Base-by-base conservation (phyloP, 2,329 filamentous ascomycete species). In the Delphinella strobiligena region DNA sequence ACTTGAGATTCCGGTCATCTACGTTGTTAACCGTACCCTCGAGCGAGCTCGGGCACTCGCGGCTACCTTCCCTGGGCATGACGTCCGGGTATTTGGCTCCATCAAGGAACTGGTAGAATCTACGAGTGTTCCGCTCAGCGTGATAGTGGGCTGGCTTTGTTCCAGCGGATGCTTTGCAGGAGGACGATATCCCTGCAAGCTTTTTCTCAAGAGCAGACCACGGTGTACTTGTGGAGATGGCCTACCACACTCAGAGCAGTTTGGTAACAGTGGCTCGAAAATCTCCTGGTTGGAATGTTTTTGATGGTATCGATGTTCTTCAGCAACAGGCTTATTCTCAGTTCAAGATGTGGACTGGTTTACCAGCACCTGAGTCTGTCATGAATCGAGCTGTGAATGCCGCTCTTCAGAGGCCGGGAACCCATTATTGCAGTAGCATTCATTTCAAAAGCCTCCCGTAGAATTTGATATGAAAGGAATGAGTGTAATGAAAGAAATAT, bases 291-390 rank as follows among this genome's bases (percentile, higher is more conserved):
- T 40, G 38, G 38, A 14, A 4, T 10, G 12, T 34, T 5, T 34
- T 34, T n/a, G 33, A 36, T 19, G 38, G 38, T 1, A 36, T 40
- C 3, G 38, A 40, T 22, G 38, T 40, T 3, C 31, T 40, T 5
- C 31, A 40, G 24, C 31, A 40, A 18, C 38, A 40, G 19, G 38
- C 38, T 10, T 40, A 29, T 19, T 31, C 22, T 5, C 38, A 40
- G n/a, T 40, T 35, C 14, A 22, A 29, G 27, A 22, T 24, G 17
- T 40, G 38, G 38, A 40, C 38, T 5, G 32, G 32, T 2, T n/a
- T 18, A 15, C 31, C 31, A 4, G 31, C 38, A 3, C 38, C 38
- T 5, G 33, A 35, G 32, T n/a, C n/a, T 17, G 38, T 34, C 14
- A 40, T 40, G 38, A 40, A 27, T 31, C 10, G 34, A 11, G 38